Base-by-base conservation (phyloP, 2,329 filamentous ascomycete species). In the Sporothrix brasiliensis region DNA sequence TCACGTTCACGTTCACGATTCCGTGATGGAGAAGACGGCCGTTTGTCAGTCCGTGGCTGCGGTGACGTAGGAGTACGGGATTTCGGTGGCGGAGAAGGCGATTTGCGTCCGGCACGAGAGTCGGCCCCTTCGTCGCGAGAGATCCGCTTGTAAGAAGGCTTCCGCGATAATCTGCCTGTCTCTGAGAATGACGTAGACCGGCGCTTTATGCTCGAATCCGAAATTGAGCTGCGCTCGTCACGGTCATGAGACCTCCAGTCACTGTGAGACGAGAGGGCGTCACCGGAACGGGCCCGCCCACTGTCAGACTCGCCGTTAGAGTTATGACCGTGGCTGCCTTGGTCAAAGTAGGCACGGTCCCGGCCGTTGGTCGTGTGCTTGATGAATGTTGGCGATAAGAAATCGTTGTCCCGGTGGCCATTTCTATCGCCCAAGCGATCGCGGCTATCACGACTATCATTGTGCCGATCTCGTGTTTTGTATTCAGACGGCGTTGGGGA, bases 301-400 rank as follows among this genome's bases (percentile, higher is more conserved):
- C 14, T 53, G 14, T 34, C 47, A 44, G 13, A 53, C 52, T 7
- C 27, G 9, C 19, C 13, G 58, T 14, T n/a, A 6, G 24, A n/a
- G 16, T 39, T 44, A 19, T 47, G 39, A 47, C 58, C 21, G 9
- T 49, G n/a, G 19, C 7, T 30, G 24, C 9, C 63, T 63, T 74
- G 75, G 41, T 80, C 77, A 71, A 80, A 79, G 67, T 84, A 84
- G 0, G 77, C 75, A 68, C 82, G 80, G 52, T 85, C 83, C 2
- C 83, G 80, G 4, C 82, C 79, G 3, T 78, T 78, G 13, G 79
- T 76, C 0, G 79, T 77, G 47, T 80, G 79, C 66, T 81, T 83
- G 39, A 81, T 80, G 2, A 83, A 76, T 2, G 82, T 77, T 0
- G 84, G 83, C 0, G 83, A 81, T 6, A 83, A 73, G 34, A 80